Base-by-base conservation (phyloP, 2,329 filamentous ascomycete genomes). In the Eurotiales sp. region DNA sequence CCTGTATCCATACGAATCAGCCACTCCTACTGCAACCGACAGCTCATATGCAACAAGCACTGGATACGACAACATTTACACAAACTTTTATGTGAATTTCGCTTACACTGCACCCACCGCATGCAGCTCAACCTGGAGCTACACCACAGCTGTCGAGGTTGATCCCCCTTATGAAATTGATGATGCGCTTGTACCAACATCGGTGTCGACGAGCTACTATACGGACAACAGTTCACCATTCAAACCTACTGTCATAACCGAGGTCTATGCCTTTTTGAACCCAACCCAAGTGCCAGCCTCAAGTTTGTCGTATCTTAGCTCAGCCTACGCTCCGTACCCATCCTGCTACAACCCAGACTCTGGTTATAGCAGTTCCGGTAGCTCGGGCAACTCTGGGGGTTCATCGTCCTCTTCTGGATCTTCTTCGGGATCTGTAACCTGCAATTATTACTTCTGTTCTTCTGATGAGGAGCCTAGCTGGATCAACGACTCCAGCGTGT, bases 81-180 rank as follows among this genome's bases (percentile, higher is more conserved):
- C 59, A 7, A 44, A 59, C 23, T 67, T 59, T 44, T 53, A 59
- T 14, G 61, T 67, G 25, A 61, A 63, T 34, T 32, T 67, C 40
- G 60, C 57, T 34, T 65, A 56, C 34, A 59, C 60, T 1, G 64
- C 64, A 1, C 59, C 64, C 3, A 59, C 64, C 0, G 55, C 45
- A 39, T 67, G 64, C 55, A 61, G 60, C 15, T 57, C 63, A 2
- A 56, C 61, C 34, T 66, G 60, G 59, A 61, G 61, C 0, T 56
- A 56, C 7, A 64, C 64, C 4, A 61, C 61, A 2, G 50, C 58
- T 0, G 61, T 54, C 2, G 14, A 41, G 1, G 46, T 66, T 14
- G 29, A n/a, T n/a, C 59, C 59, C 3, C 61, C 61, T 3, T 8
- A 23, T 6, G 25, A 23, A 2, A 40, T 66, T 8, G 34, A 49